Evolutionary conservation across 2,329 filamentous ascomycete species (phyloP).

Genomic region (Trichoderma arundinaceum): DNA sequence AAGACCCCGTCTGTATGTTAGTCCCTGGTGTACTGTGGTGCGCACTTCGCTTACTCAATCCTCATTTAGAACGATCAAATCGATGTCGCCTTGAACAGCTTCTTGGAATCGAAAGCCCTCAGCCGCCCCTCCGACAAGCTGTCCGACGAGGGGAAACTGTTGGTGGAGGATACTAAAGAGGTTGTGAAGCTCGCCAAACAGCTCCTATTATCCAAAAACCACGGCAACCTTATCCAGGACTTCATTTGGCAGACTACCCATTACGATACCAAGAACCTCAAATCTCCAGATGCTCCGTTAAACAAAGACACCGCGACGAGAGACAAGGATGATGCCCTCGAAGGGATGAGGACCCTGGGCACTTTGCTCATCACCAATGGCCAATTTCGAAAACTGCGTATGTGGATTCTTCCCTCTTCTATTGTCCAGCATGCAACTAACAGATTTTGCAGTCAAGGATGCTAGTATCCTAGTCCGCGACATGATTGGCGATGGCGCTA

Average conservation of each 20-base stretch:
- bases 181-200: slow-evolving; percentile 85
- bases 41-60: neutral
- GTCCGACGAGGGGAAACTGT: slow-evolving; percentile 78
- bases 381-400: slow-evolving; percentile 89
- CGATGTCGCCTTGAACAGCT: slow-evolving; percentile 90
- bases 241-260: slow-evolving; percentile 94
- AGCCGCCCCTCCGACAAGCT: slow-evolving; percentile 74
- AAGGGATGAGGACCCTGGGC: slow-evolving; percentile 86
- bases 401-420: slow-evolving; percentile 46
- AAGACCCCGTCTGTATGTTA: slow-evolving; percentile 83
- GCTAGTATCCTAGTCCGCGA: slow-evolving; percentile 81
- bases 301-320: slow-evolving; percentile 79
- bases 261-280: slow-evolving; percentile 67
- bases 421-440: slow-evolving; percentile 30
- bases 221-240: slow-evolving; percentile 91
- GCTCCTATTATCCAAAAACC: slow-evolving; percentile 89
- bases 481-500: slow-evolving; percentile 87
- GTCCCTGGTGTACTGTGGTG: too few relatives aligned
- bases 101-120: slow-evolving; percentile 73
- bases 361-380: slow-evolving; percentile 93
- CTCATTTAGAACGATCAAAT: slow-evolving; percentile 82
- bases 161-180: slow-evolving; percentile 77
- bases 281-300: slow-evolving; percentile 68
- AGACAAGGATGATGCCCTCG: slow-evolving; percentile 80
- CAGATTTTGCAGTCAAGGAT: slow-evolving; percentile 66